Evolutionary conservation across 2,329 filamentous ascomycete species (phyloP).

Genomic region (Cylindrodendrum hubeiense): DNA sequence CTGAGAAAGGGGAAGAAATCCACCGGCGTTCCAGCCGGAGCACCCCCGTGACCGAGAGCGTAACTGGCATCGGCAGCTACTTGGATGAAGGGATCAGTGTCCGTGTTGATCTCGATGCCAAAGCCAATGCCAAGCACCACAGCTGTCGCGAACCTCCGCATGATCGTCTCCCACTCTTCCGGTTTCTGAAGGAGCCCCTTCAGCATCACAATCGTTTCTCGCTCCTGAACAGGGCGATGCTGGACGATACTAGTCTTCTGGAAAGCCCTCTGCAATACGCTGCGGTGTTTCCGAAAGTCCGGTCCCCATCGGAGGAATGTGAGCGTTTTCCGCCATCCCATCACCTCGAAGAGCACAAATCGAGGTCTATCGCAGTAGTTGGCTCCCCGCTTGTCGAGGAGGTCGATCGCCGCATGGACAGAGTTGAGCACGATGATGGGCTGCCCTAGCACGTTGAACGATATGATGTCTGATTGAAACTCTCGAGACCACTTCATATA

Average conservation of each 20-base stretch:
- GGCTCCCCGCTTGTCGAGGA: slow-evolving; percentile 57
- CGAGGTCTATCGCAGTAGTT: slow-evolving; percentile 59
- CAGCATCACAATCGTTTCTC: slow-evolving; percentile 48
- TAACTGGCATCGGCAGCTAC: slow-evolving; percentile 49
- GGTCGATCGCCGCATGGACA: slow-evolving; percentile 53
- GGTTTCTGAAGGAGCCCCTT: slow-evolving; percentile 48
- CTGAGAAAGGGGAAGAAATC: slow-evolving; percentile 60
- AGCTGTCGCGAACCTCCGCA: slow-evolving; percentile 54
- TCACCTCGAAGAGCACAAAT: slow-evolving; percentile 56
- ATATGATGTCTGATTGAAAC: slow-evolving; percentile 65
- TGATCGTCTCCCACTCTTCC: slow-evolving; percentile 49
- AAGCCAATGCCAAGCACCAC: slow-evolving; percentile 58
- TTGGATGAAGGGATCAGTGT: slow-evolving; percentile 55
- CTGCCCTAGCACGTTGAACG: slow-evolving; percentile 49
- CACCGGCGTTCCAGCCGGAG: slow-evolving; percentile 52
- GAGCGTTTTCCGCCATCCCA: slow-evolving; percentile 60
- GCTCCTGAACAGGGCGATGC: slow-evolving; percentile 50
- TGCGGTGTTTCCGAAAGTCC: slow-evolving; percentile 57
- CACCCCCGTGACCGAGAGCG: slow-evolving; percentile 44
- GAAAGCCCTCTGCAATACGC: slow-evolving; percentile 57
- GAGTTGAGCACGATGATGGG: slow-evolving; percentile 58
- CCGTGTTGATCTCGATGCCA: slow-evolving; percentile 52
- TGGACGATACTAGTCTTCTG: slow-evolving; percentile 51
- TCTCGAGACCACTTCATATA: slow-evolving; percentile 46
- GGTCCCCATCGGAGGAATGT: slow-evolving; percentile 58